Base-by-base conservation (phyloP, 2,329 filamentous ascomycete genomes). In the Pseudocercospora cruenta region DNA sequence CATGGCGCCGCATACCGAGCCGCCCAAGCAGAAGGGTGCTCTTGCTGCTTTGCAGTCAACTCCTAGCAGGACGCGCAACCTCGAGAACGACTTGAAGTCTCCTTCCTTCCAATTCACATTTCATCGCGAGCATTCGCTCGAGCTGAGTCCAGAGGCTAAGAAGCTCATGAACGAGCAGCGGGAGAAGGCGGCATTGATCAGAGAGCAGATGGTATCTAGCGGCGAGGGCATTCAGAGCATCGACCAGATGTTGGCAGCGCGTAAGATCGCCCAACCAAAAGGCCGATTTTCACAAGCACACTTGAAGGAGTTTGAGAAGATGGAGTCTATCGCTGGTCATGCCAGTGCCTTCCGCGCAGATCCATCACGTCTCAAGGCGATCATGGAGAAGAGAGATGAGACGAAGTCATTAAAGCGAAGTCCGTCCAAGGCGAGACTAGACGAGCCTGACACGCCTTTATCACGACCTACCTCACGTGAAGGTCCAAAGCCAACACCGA, bases 321-420 rank as follows among this genome's bases (percentile, higher is more conserved):
- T 98, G 94, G 93, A 97, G 77, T 97, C 94, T 1, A 97, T 98
- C 75, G 92, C 88, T 51, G 90, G 90, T 68, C 94, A 97, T 77
- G 85, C 93, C 8, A 96, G 94, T 10, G 87, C 90, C 16, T 95
- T 90, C 81, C 86, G 92, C 64, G 61, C 68, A 49, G 62, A 66
- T n/a, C 36, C 59, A 39, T 58, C 57, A 53, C 49, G 63, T 45
- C 36, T 65, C 6, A 65, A 65, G 6, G 55, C 66, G 4, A 59
- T 60, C 10, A 33, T 19, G 8, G 51, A 66, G 51, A 64, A 36
- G 31, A 67, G 62, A 39, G 58, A 62, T 10, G 77, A 70, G 8
- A 73, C 73, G 62, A 78, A 76, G 67, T 76, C 82, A 28, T 77
- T 88, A 70, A 88, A 88, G 80, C 83, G 85, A 47, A 85, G 82